Evolutionary conservation across 1,284 basidiomycete species (phyloP).

Genomic region (Ceratobasidium sp.): DNA sequence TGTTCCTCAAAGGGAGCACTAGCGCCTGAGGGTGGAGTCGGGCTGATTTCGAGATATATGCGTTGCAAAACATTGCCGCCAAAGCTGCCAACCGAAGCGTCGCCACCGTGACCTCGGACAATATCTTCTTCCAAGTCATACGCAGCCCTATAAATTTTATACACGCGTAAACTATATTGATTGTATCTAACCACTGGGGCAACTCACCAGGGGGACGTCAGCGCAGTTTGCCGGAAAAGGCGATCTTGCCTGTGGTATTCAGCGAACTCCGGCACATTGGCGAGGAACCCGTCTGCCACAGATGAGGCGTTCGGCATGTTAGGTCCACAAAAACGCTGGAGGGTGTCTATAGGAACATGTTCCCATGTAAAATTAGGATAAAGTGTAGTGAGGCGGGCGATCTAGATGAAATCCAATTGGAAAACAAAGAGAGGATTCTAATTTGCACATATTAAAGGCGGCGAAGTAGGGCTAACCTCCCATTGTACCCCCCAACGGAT

Average conservation of each 20-base stretch:
- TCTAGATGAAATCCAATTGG: background rate
- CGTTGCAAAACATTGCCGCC: slow-evolving; percentile 42
- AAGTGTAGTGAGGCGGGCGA: background rate
- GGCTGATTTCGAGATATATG: background rate
- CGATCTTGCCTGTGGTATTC: slow-evolving; percentile 5
- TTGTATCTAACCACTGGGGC: background rate
- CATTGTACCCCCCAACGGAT: slow-evolving; percentile 45
- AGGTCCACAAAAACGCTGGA: background rate
- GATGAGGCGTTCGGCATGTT: background rate
- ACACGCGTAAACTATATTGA: background rate
- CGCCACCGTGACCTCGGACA: background rate
- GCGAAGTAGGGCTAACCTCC: slow-evolving; percentile 17
- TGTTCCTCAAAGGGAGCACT: background rate
- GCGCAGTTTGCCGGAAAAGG: background rate
- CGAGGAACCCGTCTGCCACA: background rate
- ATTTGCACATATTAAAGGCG: slow-evolving; percentile 14
- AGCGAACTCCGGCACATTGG: background rate
- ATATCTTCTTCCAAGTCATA: background rate
- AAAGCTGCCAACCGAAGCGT: background rate
- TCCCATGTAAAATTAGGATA: slow-evolving; percentile 7
- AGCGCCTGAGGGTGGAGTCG: background rate
- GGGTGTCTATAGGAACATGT: background rate
- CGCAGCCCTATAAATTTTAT: background rate
- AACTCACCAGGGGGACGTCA: background rate
- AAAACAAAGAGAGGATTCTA: background rate